Evolutionary conservation across 345 rosid genomes (phyloP), one percentile per base, ranked within the genome.

Genomic region (Citrus maxima): DNA sequence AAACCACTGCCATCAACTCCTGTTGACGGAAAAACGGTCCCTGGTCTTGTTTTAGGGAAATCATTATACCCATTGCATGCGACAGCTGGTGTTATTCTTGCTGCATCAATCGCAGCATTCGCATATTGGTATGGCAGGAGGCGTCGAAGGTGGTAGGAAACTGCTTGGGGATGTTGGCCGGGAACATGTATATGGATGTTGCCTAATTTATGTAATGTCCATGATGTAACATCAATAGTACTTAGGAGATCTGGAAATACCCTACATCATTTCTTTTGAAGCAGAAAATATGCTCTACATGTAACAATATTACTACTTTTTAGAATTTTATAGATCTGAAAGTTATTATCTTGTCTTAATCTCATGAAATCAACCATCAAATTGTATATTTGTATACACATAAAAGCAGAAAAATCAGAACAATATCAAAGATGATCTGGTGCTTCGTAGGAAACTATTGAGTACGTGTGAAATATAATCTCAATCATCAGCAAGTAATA

Each of bases 121-220:
- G 99, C 95, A 9, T 93, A 86, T 82, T 96, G 96, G 97, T 94
- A 93, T 3, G 97, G 97, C 7, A 90, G 89, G 86, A 90, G 90
- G 78, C 94, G 97, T 18, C 85, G 93, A 80, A 86, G 98, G 80
- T 94, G 97, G 97, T 93, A 88, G 90, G 61, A 67, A 75, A 68
- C 21, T 19, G 18, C 19, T 68, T 22, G 38, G n/a, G 8, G 32
- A 38, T 37, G 6, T 74, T 67, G 58, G 59, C 68, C 10, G 30
- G 56, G 59, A 28, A 27, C n/a, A 58, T 46, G 38, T 5, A 13
- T 19, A 38, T 18, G 49, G 78, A 59, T 34, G 79, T 7, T 58
- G 18, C 13, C 42, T 42, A 49, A 24, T 65, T 46, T 71, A 42
- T 82, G 79, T 70, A 68, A 71, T 78, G 61, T 67, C 67, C 49